Evolutionary conservation across 441 rosid genomes (phyloP).

Genomic region (Dalechampia spathulata): DNA sequence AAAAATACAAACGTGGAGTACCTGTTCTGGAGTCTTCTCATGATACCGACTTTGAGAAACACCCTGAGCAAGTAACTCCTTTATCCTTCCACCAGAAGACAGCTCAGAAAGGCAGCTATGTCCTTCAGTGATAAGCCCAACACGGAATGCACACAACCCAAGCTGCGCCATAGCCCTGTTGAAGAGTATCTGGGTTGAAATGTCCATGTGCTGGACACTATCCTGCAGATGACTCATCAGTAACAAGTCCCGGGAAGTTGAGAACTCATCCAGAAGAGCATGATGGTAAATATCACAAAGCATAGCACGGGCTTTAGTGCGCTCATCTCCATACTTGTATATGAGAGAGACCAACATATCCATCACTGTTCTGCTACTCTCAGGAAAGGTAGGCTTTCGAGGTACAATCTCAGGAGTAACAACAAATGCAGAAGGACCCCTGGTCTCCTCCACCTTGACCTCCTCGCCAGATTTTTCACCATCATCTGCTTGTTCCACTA

Average conservation of each 20-base stretch:
- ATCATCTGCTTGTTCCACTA: slow-evolving; percentile 46
- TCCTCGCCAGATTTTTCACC: slow-evolving; percentile 36
- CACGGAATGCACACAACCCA: slow-evolving; percentile 68
- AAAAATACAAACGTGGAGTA: slow-evolving; percentile 1
- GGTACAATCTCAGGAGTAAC: slow-evolving; percentile 53
- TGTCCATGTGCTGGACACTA: slow-evolving; percentile 62
- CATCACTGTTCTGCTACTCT: slow-evolving; percentile 62
- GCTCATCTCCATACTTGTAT: slow-evolving; percentile 70
- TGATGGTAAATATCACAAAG: slow-evolving; percentile 72
- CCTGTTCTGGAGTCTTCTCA: slow-evolving; percentile 81
- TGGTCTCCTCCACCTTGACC: slow-evolving; percentile 29
- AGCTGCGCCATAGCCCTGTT: slow-evolving; percentile 88
- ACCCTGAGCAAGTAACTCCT: slow-evolving; percentile 79
- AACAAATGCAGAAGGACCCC: slow-evolving; percentile 49
- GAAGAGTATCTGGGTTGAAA: slow-evolving; percentile 70
- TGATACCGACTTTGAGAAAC: slow-evolving; percentile 66
- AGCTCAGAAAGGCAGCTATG: slow-evolving; percentile 68
- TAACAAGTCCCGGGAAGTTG: slow-evolving; percentile 56
- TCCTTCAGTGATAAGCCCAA: slow-evolving; percentile 49
- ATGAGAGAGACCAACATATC: slow-evolving; percentile 60
- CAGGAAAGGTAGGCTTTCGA: slow-evolving; percentile 68
- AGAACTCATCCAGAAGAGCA: slow-evolving; percentile 55
- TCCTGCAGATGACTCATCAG: slow-evolving; percentile 78
- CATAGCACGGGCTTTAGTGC: slow-evolving; percentile 83
- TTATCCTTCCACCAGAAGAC: slow-evolving; percentile 69